phyloP scores from a whole-genome alignment of 176 grass and related monocot genomes.

The Panicum miliaceum region DNA sequence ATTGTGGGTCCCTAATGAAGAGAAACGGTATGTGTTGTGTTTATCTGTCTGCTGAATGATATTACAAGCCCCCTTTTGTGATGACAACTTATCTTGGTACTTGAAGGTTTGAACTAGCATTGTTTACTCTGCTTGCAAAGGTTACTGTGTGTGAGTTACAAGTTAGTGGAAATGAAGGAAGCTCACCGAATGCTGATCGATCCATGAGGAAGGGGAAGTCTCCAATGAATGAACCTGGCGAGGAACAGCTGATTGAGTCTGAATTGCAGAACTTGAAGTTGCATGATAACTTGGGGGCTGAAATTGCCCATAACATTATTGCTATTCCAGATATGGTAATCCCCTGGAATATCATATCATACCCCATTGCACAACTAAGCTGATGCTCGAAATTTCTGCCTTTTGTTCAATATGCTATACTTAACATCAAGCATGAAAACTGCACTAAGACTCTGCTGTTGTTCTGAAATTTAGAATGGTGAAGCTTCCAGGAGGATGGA shows the following conservation, averaged over 20 bases:
- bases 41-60: conserved; percentile 25
- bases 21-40: conserved; percentile 79
- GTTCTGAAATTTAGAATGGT: conserved; percentile 54
- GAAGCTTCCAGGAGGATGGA: conserved; percentile 54
- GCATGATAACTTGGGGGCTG: conserved; percentile 55
- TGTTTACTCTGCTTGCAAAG: conserved; percentile 87
- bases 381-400: conserved; percentile 3
- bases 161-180: conserved; percentile 51
- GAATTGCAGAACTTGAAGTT: conserved; percentile 72
- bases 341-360: conserved; percentile 39
- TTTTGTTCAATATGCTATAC: conserved; percentile 26
- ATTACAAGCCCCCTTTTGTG: conserved; percentile 26
- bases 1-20: conserved; percentile 97
- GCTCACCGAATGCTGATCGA: conserved; percentile 35
- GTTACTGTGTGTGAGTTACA: conserved; percentile 60
- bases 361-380: conserved; percentile 44
- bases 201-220: conserved; percentile 57
- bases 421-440: conserved; percentile 30
- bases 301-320: conserved; percentile 54
- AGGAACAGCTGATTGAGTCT: conserved; percentile 58
- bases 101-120: conserved; percentile 97
- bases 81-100: conserved; percentile 31
- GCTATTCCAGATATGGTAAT: conserved; percentile 58
- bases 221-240: conserved; percentile 47
- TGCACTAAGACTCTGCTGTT: conserved; percentile 42